phyloP scores from a whole-genome alignment of 2,329 filamentous ascomycete species.

The Colletotrichum scovillei region DNA sequence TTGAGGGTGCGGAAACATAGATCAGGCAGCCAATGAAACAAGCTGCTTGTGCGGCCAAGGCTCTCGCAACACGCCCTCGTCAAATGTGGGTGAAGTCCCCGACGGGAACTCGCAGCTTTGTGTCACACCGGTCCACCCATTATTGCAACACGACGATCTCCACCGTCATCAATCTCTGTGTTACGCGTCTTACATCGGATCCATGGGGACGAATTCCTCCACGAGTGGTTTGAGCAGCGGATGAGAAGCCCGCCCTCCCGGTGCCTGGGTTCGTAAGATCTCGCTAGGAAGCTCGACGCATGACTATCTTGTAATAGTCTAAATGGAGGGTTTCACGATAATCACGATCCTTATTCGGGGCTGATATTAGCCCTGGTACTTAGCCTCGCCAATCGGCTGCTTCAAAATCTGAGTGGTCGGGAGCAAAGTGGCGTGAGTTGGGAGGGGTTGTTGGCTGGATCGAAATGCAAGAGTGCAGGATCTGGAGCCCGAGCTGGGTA shows the following conservation, averaged over 20 bases:
- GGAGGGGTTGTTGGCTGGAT: slow-evolving; percentile 22
- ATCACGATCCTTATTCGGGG: background rate
- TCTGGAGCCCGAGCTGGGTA: slow-evolving; percentile 1
- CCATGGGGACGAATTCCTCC: slow-evolving; percentile 14
- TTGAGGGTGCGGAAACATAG: background rate
- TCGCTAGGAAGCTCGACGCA: background rate
- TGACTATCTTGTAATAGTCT: background rate
- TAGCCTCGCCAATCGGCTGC: background rate
- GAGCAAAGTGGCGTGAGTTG: background rate
- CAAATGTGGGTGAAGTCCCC: slow-evolving; percentile 6
- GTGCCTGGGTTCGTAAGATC: slow-evolving; percentile 17
- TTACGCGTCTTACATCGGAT: background rate
- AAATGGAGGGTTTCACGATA: slow-evolving; percentile 1
- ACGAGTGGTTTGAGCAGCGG: slow-evolving; percentile 8
- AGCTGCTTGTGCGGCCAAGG: background rate
- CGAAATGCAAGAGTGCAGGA: slow-evolving; percentile 31
- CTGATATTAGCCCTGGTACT: background rate
- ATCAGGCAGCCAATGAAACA: background rate
- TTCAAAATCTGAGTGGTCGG: background rate
- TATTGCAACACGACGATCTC: slow-evolving; percentile 29
- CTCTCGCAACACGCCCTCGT: background rate
- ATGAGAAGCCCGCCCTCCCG: slow-evolving; percentile 4
- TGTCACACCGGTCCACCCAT: slow-evolving; percentile 19
- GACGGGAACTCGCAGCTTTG: slow-evolving; percentile 13
- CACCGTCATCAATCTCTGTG: background rate